phyloP scores from a whole-genome alignment of 1,139 yeast genomes.

The Entelexis sorbosivorans region DNA sequence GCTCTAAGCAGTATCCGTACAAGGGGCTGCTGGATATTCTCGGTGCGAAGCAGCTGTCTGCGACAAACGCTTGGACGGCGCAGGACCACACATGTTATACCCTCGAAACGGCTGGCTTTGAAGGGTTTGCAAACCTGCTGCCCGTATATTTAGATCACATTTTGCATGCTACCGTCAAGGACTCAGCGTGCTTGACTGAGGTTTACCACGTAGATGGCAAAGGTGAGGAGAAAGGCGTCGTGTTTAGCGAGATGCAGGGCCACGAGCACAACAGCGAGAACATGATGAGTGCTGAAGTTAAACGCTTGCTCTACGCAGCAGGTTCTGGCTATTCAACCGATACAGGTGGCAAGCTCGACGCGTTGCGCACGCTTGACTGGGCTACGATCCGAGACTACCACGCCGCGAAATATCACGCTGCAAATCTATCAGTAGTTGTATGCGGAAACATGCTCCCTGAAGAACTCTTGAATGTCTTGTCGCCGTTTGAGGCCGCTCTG shows the following conservation, averaged over 20 bases:
- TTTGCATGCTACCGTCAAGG: constrained; percentile 73
- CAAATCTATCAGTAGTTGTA: constrained; percentile 69
- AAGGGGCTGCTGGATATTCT: constrained; percentile 82
- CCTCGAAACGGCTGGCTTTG: constrained; percentile 90
- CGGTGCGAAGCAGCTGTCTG: constrained; percentile 74
- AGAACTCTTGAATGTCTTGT: constrained; percentile 54
- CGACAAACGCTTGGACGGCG: constrained; percentile 95
- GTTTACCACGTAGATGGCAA: constrained; percentile 89
- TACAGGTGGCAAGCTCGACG: constrained; percentile 82
- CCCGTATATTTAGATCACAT: constrained; percentile 89
- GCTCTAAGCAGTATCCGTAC: constrained; percentile 78
- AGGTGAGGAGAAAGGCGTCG: constrained; percentile 92
- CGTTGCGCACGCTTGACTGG: constrained; percentile 60
- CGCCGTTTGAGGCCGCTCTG: constrained; percentile 57
- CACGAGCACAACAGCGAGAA: constrained; percentile 74
- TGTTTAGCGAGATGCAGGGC: constrained; percentile 95
- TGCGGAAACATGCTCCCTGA: constrained; percentile 73
- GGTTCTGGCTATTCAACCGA: constrained; percentile 67
- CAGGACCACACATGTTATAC: constrained; percentile 95
- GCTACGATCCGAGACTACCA: constrained; percentile 72
- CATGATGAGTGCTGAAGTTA: constrained; percentile 51
- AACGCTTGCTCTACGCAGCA: constrained; percentile 47
- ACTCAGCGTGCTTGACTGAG: constrained; percentile 84
- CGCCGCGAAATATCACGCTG: constrained; percentile 59
- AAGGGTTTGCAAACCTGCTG: constrained; percentile 70